Evolutionary conservation across 176 grass and related monocot genomes (phyloP).

Genomic region (Oryza longistaminata): DNA sequence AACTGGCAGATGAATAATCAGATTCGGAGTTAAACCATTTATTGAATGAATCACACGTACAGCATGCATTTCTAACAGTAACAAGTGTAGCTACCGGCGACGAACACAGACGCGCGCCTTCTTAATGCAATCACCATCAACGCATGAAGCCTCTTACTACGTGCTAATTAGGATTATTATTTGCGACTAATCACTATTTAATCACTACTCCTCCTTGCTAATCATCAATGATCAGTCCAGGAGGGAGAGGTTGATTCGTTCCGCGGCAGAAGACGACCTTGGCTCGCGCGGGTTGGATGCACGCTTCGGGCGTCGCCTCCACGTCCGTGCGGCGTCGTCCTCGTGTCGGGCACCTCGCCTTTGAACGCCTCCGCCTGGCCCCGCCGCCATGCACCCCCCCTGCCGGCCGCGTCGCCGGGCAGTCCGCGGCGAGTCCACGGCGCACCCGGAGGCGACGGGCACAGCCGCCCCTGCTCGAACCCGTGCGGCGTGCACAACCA

Average conservation of each 20-base stretch:
- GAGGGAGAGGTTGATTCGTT: neutral
- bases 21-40: neutral
- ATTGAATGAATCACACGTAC: neutral
- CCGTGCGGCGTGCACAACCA: constrained; percentile 41
- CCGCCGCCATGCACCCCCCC: constrained; percentile 1
- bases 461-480: constrained; percentile 22
- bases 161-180: neutral
- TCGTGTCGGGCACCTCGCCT: constrained; percentile 39
- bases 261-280: constrained; percentile 49
- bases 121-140: neutral
- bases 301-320: constrained; percentile 43
- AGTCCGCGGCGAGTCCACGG: constrained; percentile 31
- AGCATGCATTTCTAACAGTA: neutral
- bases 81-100: neutral
- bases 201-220: neutral
- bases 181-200: neutral
- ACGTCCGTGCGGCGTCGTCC: constrained; percentile 50
- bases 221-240: no score
- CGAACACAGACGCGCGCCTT: neutral
- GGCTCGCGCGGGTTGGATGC: constrained; percentile 34
- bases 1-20: neutral
- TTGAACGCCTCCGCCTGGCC: constrained; percentile 33
- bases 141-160: neutral
- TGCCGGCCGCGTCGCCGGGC: neutral
- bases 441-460: constrained; percentile 47